Percentiles rank a stretch among this genome's conserved stretches.
phyloP scores from a whole-genome alignment of 306 rosid genomes.

The Rosa rugosa region DNA sequence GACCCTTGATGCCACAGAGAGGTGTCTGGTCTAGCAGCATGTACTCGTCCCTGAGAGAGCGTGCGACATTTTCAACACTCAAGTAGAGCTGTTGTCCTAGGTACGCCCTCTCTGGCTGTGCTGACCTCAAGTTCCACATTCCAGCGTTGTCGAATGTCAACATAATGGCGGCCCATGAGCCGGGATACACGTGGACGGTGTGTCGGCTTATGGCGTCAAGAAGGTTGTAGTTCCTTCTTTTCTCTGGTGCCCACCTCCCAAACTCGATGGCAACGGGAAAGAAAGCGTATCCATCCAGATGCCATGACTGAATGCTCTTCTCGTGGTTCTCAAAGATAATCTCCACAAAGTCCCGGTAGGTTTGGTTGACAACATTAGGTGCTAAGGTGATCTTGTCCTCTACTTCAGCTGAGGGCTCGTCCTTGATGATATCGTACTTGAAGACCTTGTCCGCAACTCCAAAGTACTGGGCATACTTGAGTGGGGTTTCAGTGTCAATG shows the following conservation, averaged over 20 bases:
- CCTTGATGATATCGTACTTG: conserved; percentile 39
- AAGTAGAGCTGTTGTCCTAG: conserved; percentile 56
- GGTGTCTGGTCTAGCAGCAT: conserved; percentile 31
- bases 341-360: conserved; percentile 46
- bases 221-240: conserved; percentile 51
- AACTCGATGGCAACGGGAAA: conserved; percentile 54
- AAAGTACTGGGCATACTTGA: conserved; percentile 64
- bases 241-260: conserved; percentile 55
- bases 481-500: conserved; percentile 38
- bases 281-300: conserved; percentile 59
- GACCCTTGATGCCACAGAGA: conserved; percentile 40
- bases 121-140: conserved; percentile 65
- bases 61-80: conserved; percentile 47
- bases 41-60: conserved; percentile 65
- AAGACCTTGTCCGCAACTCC: conserved; percentile 31
- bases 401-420: conserved; percentile 18
- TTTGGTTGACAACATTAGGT: conserved; percentile 38
- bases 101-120: conserved; percentile 50
- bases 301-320: conserved; percentile 57
- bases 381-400: not conserved
- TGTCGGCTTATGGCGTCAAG: conserved; percentile 57
- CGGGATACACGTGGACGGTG: conserved; percentile 59
- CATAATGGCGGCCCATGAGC: conserved; percentile 62
- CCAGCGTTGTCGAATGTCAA: conserved; percentile 58
- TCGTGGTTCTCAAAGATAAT: conserved; percentile 64